Conservation (phyloP, 805 yeast genomes). For the Lipomyces oligophaga region DNA sequence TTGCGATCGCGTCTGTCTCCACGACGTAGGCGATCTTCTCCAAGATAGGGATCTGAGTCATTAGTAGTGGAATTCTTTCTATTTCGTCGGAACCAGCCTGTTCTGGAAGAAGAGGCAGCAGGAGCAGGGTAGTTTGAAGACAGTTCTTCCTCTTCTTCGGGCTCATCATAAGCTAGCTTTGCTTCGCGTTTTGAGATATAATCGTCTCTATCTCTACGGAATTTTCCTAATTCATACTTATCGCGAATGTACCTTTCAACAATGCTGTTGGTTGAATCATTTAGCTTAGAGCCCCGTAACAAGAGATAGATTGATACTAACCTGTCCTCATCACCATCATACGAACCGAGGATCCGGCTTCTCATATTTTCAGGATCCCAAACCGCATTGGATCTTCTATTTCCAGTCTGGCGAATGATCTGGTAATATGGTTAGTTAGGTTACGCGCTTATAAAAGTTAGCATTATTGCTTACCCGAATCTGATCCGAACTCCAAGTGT, state of each 20-base stretch:
- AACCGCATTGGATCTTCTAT: conserved; percentile 51
- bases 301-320: neutral
- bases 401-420: conserved; percentile 47
- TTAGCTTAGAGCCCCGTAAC: neutral
- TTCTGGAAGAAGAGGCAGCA: neutral
- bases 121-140: conserved; percentile 3
- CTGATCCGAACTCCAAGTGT: conserved; percentile 61
- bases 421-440: conserved; percentile 17
- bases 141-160: neutral
- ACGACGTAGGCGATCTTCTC: conserved; percentile 1
- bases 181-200: conserved; percentile 11
- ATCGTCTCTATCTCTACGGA: conserved; percentile 41
- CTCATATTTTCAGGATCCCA: conserved; percentile 72
- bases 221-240: conserved; percentile 65
- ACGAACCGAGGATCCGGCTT: conserved; percentile 61
- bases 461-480: conserved; percentile 40
- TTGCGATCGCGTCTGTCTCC: neutral
- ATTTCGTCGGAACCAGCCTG: conserved; percentile 17
- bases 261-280: conserved; percentile 26
- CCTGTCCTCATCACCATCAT: conserved; percentile 57
- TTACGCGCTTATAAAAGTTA: neutral
- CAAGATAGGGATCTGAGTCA: neutral
- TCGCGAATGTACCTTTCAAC: conserved; percentile 60
- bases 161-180: neutral
- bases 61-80: conserved; percentile 9